Percentiles rank a stretch among this genome's conserved stretches.
phyloP scores from a whole-genome alignment of 345 rosid species.

The Citropsis articulata region DNA sequence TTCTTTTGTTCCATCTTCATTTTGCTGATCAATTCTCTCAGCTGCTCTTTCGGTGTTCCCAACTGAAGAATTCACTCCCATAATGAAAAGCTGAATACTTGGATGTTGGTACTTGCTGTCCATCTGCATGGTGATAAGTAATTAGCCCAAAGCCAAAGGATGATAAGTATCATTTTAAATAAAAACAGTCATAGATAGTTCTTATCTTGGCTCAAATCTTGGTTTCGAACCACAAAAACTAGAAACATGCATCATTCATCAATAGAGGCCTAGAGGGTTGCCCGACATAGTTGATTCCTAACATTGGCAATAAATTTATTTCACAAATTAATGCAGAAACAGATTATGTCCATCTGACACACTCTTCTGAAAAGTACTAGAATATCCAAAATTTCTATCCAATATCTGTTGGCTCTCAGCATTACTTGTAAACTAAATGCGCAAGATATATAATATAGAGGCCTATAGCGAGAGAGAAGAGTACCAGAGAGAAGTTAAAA shows the following conservation, averaged over 20 bases:
- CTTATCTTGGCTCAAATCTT: neutral
- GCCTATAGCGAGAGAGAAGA: neutral
- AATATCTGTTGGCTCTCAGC: neutral
- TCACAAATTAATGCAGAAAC: neutral
- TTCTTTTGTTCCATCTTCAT: slow-evolving; percentile 29
- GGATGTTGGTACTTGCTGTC: slow-evolving; percentile 77
- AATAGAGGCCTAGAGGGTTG: neutral
- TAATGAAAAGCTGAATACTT: slow-evolving; percentile 80
- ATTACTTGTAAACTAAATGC: neutral
- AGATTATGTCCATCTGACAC: neutral
- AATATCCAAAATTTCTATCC: neutral
- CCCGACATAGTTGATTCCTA: neutral
- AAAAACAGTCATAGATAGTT: neutral
- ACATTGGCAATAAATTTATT: neutral
- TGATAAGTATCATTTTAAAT: neutral
- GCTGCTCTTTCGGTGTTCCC: slow-evolving; percentile 21
- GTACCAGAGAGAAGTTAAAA: neutral
- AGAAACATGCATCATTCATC: neutral
- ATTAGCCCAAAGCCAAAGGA: neutral
- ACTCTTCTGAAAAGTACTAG: neutral
- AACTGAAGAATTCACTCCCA: slow-evolving; percentile 47
- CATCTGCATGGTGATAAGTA: slow-evolving; percentile 52
- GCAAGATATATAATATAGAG: neutral
- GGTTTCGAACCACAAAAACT: neutral
- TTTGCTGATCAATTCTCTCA: slow-evolving; percentile 17